A percentile compares a stretch with the other conserved stretches of the same genome.
Evolutionary conservation across 2,329 filamentous ascomycete genomes (phyloP).

Genomic region (Cercospora nicotianae): DNA sequence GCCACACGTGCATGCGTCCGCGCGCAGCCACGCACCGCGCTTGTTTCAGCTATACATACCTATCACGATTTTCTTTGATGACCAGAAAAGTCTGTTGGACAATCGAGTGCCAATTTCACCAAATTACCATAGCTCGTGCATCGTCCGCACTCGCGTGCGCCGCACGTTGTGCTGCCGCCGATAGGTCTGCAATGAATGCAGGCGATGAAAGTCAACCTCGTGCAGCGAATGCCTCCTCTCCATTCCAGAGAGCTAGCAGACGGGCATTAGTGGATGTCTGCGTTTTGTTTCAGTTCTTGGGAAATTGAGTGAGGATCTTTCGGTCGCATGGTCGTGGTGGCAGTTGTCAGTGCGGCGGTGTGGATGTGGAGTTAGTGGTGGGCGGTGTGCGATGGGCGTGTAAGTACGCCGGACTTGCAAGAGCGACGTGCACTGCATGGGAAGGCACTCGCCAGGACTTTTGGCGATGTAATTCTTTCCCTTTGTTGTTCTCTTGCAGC

Average conservation of each 20-base stretch:
- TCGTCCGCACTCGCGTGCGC: not conserved
- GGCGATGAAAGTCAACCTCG: not conserved
- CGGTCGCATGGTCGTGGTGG: not conserved
- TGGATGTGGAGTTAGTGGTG: not conserved
- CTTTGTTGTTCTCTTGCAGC: too few relatives aligned
- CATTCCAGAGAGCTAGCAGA: not conserved
- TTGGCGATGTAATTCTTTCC: too few relatives aligned
- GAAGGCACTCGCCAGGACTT: not conserved
- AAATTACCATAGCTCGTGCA: not conserved
- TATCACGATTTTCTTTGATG: not conserved
- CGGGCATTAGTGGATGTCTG: slow-evolving; percentile 11
- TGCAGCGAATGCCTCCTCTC: slow-evolving; percentile 4
- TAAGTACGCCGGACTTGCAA: not conserved
- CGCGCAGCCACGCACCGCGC: slow-evolving; percentile 8
- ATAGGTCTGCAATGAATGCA: not conserved
- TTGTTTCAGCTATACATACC: slow-evolving; percentile 12
- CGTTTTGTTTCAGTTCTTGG: slow-evolving; percentile 8
- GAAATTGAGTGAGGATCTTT: not conserved
- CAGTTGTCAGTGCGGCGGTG: not conserved
- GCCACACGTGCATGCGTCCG: slow-evolving; percentile 7
- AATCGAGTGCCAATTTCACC: not conserved
- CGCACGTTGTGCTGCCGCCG: not conserved
- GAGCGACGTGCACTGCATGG: not conserved
- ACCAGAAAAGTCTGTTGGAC: not conserved
- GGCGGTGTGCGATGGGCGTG: not conserved